Percentiles rank a stretch among this genome's conserved stretches.
These are phyloP conservation scores for Aspergillus luchuensis DNA, from an alignment of 2,329 filamentous ascomycete genomes.

Conservation along the genomic window DNA sequence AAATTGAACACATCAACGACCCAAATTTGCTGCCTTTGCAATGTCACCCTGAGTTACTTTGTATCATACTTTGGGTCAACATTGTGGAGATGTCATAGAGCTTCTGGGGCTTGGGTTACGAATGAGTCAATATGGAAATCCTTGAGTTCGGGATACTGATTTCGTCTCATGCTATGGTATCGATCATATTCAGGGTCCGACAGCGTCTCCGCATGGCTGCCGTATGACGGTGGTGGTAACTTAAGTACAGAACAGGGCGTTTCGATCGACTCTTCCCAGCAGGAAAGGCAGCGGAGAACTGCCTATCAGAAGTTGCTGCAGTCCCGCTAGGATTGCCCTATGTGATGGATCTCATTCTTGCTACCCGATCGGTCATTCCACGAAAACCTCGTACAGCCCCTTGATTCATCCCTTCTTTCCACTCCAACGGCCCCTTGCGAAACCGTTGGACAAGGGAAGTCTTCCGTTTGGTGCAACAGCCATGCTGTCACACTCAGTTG, in stretches of 20 bases:
- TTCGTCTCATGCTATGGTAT: not conserved
- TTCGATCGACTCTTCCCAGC: not conserved
- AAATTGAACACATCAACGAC: too few species aligned
- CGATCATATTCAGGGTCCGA: not conserved
- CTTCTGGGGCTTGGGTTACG: not conserved
- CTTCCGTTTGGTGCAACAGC: not conserved
- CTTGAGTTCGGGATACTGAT: too few species aligned
- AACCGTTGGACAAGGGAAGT: not conserved
- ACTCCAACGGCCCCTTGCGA: constrained; percentile 6
- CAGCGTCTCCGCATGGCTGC: not conserved
- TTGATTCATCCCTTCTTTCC: constrained; percentile 13
- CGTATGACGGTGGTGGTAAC: not conserved
- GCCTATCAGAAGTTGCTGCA: not conserved
- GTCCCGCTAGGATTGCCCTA: not conserved
- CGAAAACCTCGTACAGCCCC: not conserved
- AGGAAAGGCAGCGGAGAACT: not conserved
- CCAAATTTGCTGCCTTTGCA: too few species aligned
- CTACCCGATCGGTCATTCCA: constrained; percentile 17
- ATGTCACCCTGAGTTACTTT: too few species aligned
- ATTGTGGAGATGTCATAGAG: not conserved
- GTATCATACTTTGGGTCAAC: not conserved
- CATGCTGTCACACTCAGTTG: not conserved
- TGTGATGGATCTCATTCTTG: constrained; percentile 10
- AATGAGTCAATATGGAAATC: not conserved
- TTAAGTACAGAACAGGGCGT: not conserved